A percentile compares a stretch with the other conserved stretches of the same genome.
These are phyloP conservation scores for Astraeus odoratus DNA, from an alignment of 768 basidiomycete genomes.

Conservation along the genomic window DNA sequence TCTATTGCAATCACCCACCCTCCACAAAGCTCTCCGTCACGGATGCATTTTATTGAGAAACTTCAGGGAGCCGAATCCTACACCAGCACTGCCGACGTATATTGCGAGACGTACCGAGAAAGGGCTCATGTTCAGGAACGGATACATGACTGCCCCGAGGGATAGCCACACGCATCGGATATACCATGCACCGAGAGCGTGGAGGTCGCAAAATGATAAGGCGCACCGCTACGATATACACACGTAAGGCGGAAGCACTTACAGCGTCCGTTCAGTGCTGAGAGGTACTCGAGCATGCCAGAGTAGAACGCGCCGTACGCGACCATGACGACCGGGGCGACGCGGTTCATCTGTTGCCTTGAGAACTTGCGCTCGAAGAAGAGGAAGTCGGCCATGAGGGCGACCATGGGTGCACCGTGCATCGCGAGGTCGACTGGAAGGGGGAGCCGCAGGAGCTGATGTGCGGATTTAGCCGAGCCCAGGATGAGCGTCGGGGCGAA, in stretches of 20 bases:
- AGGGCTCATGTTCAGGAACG: background rate
- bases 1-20: background rate
- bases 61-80: background rate
- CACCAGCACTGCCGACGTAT: background rate
- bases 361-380: conserved; percentile 50
- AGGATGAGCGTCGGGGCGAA: conserved; percentile 53
- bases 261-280: background rate
- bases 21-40: background rate
- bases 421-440: conserved; percentile 52
- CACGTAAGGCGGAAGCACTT: background rate
- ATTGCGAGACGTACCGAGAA: background rate
- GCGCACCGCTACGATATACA: too few relatives aligned
- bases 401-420: conserved; percentile 52
- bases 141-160: background rate
- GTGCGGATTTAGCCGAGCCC: conserved; percentile 16
- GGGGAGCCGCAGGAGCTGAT: conserved; percentile 25
- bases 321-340: conserved; percentile 1
- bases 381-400: conserved; percentile 58
- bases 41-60: background rate
- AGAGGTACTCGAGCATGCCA: background rate
- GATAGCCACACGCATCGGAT: background rate
- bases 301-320: background rate
- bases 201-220: background rate
- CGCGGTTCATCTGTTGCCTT: conserved; percentile 1
- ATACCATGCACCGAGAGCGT: background rate